A percentile compares a stretch with the other conserved stretches of the same genome.
phyloP scores from a whole-genome alignment of 345 rosid species.

The Euphorbia tirucalli region DNA sequence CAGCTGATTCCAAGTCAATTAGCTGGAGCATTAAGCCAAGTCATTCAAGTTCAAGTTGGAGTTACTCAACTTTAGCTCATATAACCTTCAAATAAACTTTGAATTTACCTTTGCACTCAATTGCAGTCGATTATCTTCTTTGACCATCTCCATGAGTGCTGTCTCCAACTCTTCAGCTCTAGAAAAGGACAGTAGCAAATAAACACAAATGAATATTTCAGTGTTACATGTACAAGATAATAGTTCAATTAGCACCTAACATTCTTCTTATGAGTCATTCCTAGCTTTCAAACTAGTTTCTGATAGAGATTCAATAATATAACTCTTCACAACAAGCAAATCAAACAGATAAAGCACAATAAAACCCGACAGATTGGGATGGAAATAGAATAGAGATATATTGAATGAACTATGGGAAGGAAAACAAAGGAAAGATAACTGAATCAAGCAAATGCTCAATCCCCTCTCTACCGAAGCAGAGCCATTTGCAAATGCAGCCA shows the following conservation, averaged over 20 bases:
- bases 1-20: not conserved
- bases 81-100: conserved; percentile 6
- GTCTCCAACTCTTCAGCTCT: conserved; percentile 98
- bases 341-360: too few species aligned
- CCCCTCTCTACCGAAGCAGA: too few species aligned
- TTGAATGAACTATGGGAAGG: too few species aligned
- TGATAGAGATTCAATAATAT: too few species aligned
- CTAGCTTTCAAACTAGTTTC: conserved; percentile 14
- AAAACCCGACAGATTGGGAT: too few species aligned
- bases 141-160: conserved; percentile 89
- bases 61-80: not conserved
- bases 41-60: not conserved
- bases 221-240: conserved; percentile 4
- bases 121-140: conserved; percentile 74
- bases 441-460: too few species aligned
- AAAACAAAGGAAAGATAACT: too few species aligned
- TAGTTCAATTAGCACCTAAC: conserved; percentile 1
- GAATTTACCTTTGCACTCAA: conserved; percentile 70
- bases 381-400: too few species aligned
- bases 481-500: too few species aligned
- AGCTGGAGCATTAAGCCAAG: not conserved
- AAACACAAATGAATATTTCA: not conserved
- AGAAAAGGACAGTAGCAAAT: conserved; percentile 23
- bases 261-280: conserved; percentile 11
- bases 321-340: too few species aligned